Evolutionary conservation across 2,329 filamentous ascomycete species (phyloP), one percentile per base, ranked within the genome.

Genomic region (Orbilia oligospora): DNA sequence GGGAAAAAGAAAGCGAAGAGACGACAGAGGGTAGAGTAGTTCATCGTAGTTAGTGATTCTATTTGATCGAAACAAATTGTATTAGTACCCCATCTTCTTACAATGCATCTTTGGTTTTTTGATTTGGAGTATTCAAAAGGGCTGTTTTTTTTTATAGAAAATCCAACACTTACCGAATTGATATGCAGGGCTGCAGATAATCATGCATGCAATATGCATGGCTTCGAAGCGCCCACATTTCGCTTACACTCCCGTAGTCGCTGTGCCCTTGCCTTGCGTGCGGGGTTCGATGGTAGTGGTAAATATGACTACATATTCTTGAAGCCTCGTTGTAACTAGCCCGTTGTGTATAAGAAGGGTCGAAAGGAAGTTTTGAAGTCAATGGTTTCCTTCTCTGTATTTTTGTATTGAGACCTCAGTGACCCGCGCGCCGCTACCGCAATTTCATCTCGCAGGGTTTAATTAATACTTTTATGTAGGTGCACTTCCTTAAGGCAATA

Each of bases 161-260:
- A 36, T 36, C 8, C 33, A 41, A 41, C 10, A 61, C 36, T 61
- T 61, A 41, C 56, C 30, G 8, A 5, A 44, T 44, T 46, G 14
- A 44, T n/a, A n/a, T 16, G 16, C 16, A 58, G 41, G 10, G 33
- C 36, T 61, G 56, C 33, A 61, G 22, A 27, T 41, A 12, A 9
- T 41, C 16, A 33, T 36, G 24, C 20, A n/a, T 27, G 12, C 10
- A 41, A n/a, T 12, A 12, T n/a, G 38, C 38, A 44, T n/a, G 12
- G 14, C 38, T 16, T 38, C 9, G 33, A 61, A 61, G 36, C 56
- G 36, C 56, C 56, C 8, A 44, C 2, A 6, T 12, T 58, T 61
- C 56, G 36, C 36, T 61, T 61, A 44, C 20, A 5, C 36, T 4
- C 36, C 53, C 4, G 36, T 44, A 44, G 56, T 44, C 56, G 56